Base-by-base conservation (phyloP, 257 asterid species). In the Solanum etuberosum region DNA sequence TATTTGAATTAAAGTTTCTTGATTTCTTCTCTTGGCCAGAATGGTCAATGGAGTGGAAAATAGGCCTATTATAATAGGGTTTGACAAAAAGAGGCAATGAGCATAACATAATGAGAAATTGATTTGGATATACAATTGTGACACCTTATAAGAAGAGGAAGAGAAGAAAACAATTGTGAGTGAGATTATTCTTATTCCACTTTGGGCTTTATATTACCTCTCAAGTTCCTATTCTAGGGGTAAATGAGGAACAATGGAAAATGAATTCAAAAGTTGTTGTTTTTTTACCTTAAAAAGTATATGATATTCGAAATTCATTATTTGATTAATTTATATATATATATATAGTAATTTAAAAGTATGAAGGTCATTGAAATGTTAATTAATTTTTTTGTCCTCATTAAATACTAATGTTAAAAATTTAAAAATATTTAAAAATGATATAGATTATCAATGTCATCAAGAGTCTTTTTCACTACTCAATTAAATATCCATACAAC, bases 31-130 rank as follows among this genome's bases (percentile, higher is more conserved):
- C 20, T 35, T 73, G 48, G 51, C 29, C 8, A 72, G 46, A 25
- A 34, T 86, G 91, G 83, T 93, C 97, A 23, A 95, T 93, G n/a
- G 98, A 94, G 3, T 95, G 94, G 65, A 91, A 95, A 85, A 92
- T 93, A 9, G 95, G 88, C 93, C 98, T 73, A 42, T 78, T 78
- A 78, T 21, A 73, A 35, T 73, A n/a, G 48, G 29, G 48, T 35
- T 73, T 73, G 48, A 0, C 48, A 5, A 73, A 20, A 4, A 73
- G 48, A 35, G 81, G 81, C 16, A 73, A 73, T 35, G 51, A 73
- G 48, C 48, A 35, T 11, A 73, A 14, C 81, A 73, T 73, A 21
- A 73, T 73, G 81, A 35, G 81, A 73, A 73, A 73, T 35, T 3
- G 27, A 35, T 73, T 20, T 37, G 48, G 37, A 27, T 27, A 67